Conservation (phyloP, 768 basidiomycete species). For the Boletus insuetus region DNA sequence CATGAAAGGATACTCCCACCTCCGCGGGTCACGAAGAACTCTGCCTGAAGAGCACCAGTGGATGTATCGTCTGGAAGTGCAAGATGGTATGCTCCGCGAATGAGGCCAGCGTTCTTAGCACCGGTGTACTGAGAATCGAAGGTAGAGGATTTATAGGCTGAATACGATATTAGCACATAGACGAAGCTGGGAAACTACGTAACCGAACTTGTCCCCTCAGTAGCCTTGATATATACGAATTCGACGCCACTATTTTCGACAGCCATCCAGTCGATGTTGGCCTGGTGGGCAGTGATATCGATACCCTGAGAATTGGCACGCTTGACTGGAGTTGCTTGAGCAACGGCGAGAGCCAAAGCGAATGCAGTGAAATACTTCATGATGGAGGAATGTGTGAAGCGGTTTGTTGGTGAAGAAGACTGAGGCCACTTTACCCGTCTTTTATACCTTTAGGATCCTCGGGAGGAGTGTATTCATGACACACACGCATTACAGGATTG, state of each 20-base stretch:
- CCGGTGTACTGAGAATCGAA: slow-evolving; percentile 51
- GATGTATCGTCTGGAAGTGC: slow-evolving; percentile 48
- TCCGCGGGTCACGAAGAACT: slow-evolving; percentile 56
- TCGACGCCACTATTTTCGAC: slow-evolving; percentile 49
- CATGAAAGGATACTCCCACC: slow-evolving; percentile 37
- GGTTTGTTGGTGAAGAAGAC: too few species aligned
- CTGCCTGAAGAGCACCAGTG: slow-evolving; percentile 56
- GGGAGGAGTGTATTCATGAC: too few species aligned
- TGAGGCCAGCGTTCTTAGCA: slow-evolving; percentile 52
- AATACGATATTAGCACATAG: neutral
- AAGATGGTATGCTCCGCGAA: slow-evolving; percentile 61
- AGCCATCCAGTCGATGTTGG: slow-evolving; percentile 48
- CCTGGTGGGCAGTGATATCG: slow-evolving; percentile 54
- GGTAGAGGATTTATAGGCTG: slow-evolving; percentile 21
- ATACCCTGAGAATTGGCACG: slow-evolving; percentile 47
- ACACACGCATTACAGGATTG: too few species aligned
- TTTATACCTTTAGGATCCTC: too few species aligned
- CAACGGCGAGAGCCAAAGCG: slow-evolving; percentile 13
- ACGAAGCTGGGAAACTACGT: neutral
- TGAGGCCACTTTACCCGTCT: too few species aligned
- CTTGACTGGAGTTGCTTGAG: slow-evolving; percentile 13
- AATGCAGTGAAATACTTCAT: slow-evolving; percentile 24
- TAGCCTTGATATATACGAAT: slow-evolving; percentile 67
- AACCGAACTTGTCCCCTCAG: slow-evolving; percentile 53
- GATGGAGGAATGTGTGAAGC: neutral